Base-by-base conservation (phyloP, 371 early-diverging fungal genomes). In the Mortierella sp. region DNA sequence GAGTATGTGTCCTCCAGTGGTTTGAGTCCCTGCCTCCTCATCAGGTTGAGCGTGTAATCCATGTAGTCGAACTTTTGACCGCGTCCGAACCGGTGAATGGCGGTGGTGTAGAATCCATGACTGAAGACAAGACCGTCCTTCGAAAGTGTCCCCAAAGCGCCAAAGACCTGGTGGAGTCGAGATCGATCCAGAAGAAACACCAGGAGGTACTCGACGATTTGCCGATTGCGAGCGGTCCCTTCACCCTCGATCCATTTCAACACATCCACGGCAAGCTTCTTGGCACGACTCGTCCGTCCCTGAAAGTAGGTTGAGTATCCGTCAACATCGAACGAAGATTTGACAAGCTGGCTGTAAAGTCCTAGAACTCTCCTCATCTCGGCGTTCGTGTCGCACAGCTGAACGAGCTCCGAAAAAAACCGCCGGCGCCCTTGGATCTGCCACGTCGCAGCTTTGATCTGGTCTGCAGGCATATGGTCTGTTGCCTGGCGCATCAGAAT, bases 381-480 rank as follows among this genome's bases (percentile, higher is more conserved):
- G 3, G 65, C 71, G 51, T 86, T 86, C 1, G 87, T 77, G 32
- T 79, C 78, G 43, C 87, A 86, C 4, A 80, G 44, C 35, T 82
- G 82, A 2, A 78, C 73, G 6, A 77, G 73, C 38, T 82, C 75
- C 16, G 87, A 54, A 32, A 86, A 70, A 55, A 86, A 86, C 24
- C 83, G 87, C 29, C 87, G 77, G 24, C 86, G 86, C 14, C 82
- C 86, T 44, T 79, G 80, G n/a, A 86, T 80, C 43, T 82, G 87
- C 80, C 78, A 71, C 7, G 82, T 10, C 18, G 70, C 49, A 8
- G 77, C 70, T 56, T 86, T 86, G 74, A 82, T 71, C 54, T 77
- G 83, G 10, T 86, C 83, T 10, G 77, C 76, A 7, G 87, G 87
- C 58, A 86, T 38, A 3, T 86, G 75, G 4, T 80, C 82, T 16